phyloP scores from a whole-genome alignment of 805 yeast species.

The Yarrowia osloensis region DNA sequence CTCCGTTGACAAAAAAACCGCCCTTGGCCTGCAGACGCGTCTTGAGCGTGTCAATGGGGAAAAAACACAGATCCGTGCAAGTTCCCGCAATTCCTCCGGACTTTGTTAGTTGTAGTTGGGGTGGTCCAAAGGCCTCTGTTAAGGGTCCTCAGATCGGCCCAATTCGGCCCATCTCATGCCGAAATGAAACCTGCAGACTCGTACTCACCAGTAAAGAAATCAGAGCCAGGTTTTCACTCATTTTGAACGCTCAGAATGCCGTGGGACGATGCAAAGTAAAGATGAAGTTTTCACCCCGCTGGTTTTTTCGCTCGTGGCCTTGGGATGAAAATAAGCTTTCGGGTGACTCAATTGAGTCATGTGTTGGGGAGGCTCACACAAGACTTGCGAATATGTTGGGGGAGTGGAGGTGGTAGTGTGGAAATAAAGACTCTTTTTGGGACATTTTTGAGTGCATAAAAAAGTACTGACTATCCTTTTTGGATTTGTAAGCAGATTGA shows the following conservation, averaged over 20 bases:
- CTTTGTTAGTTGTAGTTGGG: slow-evolving; percentile 23
- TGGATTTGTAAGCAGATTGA: no score
- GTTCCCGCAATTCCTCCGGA: slow-evolving; percentile 95
- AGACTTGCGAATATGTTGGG: no score
- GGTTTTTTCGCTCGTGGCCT: neutral
- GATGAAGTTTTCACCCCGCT: neutral
- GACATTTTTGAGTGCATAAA: no score
- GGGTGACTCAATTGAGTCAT: slow-evolving; percentile 28
- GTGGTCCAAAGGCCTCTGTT: neutral
- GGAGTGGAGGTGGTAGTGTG: neutral
- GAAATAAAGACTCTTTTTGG: no score
- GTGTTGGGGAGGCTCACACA: neutral
- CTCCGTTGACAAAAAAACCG: slow-evolving; percentile 91
- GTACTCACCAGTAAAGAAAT: slow-evolving; percentile 33
- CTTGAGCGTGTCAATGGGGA: slow-evolving; percentile 94
- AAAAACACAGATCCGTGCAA: slow-evolving; percentile 88
- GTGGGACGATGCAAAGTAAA: neutral
- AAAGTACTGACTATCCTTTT: no score
- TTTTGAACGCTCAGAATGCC: neutral
- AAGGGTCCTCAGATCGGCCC: no score
- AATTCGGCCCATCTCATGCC: no score
- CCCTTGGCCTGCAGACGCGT: slow-evolving; percentile 94
- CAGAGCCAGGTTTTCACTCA: slow-evolving; percentile 32
- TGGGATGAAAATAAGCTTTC: neutral
- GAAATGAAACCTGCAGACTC: no score